Percentiles rank a stretch among this genome's conserved stretches.
phyloP scores from a whole-genome alignment of 768 basidiomycete species.

The Pholiota conissans region DNA sequence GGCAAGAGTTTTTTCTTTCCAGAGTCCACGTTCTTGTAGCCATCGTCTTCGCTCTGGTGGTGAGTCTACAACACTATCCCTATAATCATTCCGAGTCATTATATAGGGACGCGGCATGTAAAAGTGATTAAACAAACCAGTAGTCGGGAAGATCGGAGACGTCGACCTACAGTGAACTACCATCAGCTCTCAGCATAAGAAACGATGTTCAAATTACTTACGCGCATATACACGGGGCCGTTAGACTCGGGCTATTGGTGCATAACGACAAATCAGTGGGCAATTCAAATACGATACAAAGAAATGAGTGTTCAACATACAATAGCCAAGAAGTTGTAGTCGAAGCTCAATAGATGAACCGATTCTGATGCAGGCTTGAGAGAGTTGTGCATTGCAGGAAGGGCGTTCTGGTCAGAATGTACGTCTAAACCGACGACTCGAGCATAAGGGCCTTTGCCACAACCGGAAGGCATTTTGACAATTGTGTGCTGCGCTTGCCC shows the following conservation, averaged over 20 bases:
- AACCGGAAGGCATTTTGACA: constrained; percentile 20
- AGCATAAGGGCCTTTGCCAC: constrained; percentile 27
- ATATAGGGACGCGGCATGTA: too few species aligned
- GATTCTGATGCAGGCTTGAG: constrained; percentile 16
- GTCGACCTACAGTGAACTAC: constrained; percentile 1
- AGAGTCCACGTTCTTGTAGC: constrained; percentile 12
- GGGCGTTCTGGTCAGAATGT: constrained; percentile 19
- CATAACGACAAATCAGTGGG: not conserved
- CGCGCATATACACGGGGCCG: constrained; percentile 4
- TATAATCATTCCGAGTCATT: not conserved
- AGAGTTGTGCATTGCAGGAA: constrained; percentile 10
- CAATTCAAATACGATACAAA: too few species aligned
- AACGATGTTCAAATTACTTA: not conserved
- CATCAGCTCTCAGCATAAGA: not conserved
- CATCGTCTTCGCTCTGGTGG: constrained; percentile 10
- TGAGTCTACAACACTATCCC: constrained; percentile 12
- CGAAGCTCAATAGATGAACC: constrained; percentile 18
- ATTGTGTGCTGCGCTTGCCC: constrained; percentile 23
- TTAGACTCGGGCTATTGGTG: constrained; percentile 8
- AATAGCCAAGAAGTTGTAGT: constrained; percentile 20
- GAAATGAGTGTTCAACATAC: not conserved
- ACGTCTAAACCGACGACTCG: constrained; percentile 19
- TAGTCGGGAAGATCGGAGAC: constrained; percentile 16
- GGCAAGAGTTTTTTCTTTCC: constrained; percentile 6
- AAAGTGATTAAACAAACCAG: constrained; percentile 12